Percentiles rank a stretch among this genome's conserved stretches.
Conservation (phyloP, 2,329 filamentous ascomycete species). For the Pseudocercospora macadamiae region DNA sequence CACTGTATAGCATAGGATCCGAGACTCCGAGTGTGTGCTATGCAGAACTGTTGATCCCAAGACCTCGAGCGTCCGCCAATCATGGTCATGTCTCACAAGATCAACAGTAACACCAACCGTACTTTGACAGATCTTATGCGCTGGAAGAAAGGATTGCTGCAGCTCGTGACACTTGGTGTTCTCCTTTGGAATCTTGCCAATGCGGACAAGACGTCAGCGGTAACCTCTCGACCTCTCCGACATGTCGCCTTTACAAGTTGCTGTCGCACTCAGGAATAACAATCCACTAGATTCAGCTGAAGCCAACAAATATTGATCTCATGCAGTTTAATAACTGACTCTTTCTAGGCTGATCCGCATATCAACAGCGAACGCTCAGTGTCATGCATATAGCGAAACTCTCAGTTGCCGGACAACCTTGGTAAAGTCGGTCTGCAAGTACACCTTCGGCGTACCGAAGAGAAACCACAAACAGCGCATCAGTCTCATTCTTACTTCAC, state of each 20-base stretch:
- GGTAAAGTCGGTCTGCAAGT: not conserved
- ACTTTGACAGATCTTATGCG: not conserved
- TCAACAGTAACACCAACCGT: conserved; percentile 4
- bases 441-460: not conserved
- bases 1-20: no score
- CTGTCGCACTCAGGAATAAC: no score
- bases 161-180: not conserved
- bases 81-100: not conserved
- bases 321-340: no score
- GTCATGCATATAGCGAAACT: not conserved
- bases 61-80: not conserved
- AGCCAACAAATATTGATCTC: no score
- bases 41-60: not conserved
- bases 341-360: no score
- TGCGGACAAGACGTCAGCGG: not conserved
- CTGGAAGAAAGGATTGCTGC: not conserved
- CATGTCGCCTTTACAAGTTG: no score
- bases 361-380: no score
- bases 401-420: not conserved
- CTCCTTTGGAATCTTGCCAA: not conserved
- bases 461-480: not conserved
- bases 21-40: not conserved
- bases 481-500: not conserved
- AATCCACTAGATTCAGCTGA: no score
- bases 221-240: not conserved